Percentiles rank a stretch among this genome's conserved stretches.
Evolutionary conservation across 1,139 yeast species (phyloP).

Genomic region (Sugiyamaella xylanicola): DNA sequence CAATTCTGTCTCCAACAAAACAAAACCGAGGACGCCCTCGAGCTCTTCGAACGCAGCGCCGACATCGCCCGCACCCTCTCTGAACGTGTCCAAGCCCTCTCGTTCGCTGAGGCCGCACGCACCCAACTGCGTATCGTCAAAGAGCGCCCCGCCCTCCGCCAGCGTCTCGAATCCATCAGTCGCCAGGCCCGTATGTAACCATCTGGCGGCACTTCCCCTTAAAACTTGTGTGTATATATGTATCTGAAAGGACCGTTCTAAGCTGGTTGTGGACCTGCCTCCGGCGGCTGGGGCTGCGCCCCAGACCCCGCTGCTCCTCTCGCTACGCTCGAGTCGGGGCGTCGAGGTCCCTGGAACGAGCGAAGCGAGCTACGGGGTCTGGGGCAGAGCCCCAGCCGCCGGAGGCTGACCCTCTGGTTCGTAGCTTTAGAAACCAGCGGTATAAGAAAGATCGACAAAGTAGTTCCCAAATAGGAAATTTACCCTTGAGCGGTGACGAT

Average conservation of each 20-base stretch:
- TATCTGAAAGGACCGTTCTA: constrained; percentile 5
- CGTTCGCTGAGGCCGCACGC: constrained; percentile 78
- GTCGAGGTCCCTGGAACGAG: neutral
- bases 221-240: constrained; percentile 11
- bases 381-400: neutral
- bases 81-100: constrained; percentile 89
- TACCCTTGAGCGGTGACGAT: too few relatives aligned
- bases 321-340: neutral
- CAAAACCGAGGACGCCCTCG: constrained; percentile 78
- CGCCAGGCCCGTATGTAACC: constrained; percentile 9
- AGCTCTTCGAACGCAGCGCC: constrained; percentile 79
- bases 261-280: neutral
- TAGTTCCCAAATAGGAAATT: too few relatives aligned
- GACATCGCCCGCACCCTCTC: constrained; percentile 78
- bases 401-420: neutral
- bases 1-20: constrained; percentile 86
- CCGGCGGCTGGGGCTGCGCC: constrained; percentile 11
- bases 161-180: constrained; percentile 35
- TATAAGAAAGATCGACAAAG: neutral
- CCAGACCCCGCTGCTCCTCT: neutral
- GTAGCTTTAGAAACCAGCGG: neutral
- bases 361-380: neutral
- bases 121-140: constrained; percentile 40
- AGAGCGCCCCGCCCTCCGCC: constrained; percentile 42
- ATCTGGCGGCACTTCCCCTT: neutral